phyloP scores from a whole-genome alignment of 495 filamentous ascomycete genomes.

The Oidiodendron maius region DNA sequence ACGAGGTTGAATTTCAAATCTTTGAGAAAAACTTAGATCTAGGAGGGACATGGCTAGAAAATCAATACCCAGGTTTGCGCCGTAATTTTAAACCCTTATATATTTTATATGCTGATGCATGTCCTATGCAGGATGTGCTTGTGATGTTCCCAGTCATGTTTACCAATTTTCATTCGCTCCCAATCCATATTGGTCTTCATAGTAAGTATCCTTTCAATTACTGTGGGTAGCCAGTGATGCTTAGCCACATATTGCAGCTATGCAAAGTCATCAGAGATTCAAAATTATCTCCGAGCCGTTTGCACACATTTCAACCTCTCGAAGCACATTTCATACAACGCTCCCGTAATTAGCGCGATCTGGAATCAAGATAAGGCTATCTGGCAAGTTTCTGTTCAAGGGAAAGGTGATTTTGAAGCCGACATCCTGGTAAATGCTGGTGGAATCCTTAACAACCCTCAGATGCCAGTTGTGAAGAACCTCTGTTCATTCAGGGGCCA shows the following conservation, averaged over 20 bases:
- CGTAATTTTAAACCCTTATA: too few relatives aligned
- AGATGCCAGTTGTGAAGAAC: conserved; percentile 29
- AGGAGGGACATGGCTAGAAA: conserved; percentile 49
- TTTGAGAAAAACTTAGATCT: conserved; percentile 77
- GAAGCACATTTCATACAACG: conserved; percentile 36
- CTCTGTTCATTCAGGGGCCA: conserved; percentile 34
- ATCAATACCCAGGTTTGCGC: conserved; percentile 50
- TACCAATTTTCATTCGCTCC: conserved; percentile 34
- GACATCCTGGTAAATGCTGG: conserved; percentile 17
- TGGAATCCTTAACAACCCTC: conserved; percentile 31
- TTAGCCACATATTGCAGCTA: conserved; percentile 34
- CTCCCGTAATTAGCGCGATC: conserved; percentile 10
- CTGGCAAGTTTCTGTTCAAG: conserved; percentile 9
- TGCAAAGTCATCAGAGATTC: conserved; percentile 30
- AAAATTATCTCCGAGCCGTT: conserved; percentile 32
- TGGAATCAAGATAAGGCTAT: conserved; percentile 13
- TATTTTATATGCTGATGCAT: too few relatives aligned
- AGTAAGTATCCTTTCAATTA: too few relatives aligned
- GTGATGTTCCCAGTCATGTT: conserved; percentile 45
- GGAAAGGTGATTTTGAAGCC: conserved; percentile 19
- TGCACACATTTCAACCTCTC: conserved; percentile 39
- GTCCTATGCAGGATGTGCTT: too few relatives aligned
- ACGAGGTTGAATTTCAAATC: conserved; percentile 54
- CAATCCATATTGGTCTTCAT: too few relatives aligned
- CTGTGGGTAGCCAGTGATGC: conserved; percentile 26